A percentile compares a stretch with the other conserved stretches of the same genome.
These are phyloP conservation scores for Volvox reticuliferus DNA, from an alignment of 139 green algal genomes.

Conservation along the genomic window DNA sequence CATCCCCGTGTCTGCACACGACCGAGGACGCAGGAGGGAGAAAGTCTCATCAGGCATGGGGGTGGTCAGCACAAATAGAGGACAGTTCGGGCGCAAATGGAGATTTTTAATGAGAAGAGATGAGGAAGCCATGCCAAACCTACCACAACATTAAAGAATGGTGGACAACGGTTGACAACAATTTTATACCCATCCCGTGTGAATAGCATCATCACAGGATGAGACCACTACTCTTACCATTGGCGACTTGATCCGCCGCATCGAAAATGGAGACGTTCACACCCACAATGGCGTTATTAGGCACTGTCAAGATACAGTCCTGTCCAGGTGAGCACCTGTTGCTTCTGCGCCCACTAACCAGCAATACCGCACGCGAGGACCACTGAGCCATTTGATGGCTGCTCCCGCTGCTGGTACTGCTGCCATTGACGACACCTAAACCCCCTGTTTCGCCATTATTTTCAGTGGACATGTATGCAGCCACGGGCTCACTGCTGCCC, in stretches of 20 bases:
- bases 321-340: not conserved
- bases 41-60: too few species aligned
- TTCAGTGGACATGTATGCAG: too few species aligned
- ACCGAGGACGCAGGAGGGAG: not conserved
- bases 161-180: too few species aligned
- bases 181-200: too few species aligned
- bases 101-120: too few species aligned
- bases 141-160: too few species aligned
- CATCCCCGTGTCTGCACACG: not conserved
- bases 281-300: not conserved
- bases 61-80: too few species aligned
- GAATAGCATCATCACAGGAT: too few species aligned
- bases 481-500: too few species aligned
- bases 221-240: not conserved
- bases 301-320: not conserved
- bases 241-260: not conserved
- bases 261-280: slow-evolving; percentile 5
- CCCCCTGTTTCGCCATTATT: too few species aligned
- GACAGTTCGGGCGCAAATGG: too few species aligned
- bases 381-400: not conserved
- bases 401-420: not conserved
- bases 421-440: not conserved
- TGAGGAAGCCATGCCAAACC: too few species aligned
- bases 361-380: not conserved
- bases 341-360: not conserved